Conservation (phyloP, 345 rosid genomes). For the Arabis hirsuta region DNA sequence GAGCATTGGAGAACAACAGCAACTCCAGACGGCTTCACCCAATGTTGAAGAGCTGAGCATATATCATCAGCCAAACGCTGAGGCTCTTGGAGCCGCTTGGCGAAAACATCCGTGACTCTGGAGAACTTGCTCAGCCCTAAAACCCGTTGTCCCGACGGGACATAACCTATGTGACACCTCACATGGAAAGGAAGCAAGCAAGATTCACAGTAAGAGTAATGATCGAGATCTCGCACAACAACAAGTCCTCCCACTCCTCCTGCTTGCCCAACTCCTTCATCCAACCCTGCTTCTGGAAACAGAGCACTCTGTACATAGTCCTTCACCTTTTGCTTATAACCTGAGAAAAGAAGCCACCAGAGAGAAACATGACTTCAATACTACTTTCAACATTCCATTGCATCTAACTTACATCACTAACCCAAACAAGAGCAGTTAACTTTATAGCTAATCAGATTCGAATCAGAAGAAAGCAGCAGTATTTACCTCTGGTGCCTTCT, state of each 20-base stretch:
- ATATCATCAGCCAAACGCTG: constrained; percentile 79
- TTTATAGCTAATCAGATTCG: neutral
- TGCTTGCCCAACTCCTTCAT: constrained; percentile 69
- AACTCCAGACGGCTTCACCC: constrained; percentile 83
- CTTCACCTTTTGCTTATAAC: constrained; percentile 72
- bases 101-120: constrained; percentile 84
- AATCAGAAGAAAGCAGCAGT: neutral
- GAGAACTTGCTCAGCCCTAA: constrained; percentile 95
- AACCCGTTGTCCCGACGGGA: constrained; percentile 78
- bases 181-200: constrained; percentile 94
- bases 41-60: constrained; percentile 76
- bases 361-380: constrained; percentile 4
- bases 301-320: constrained; percentile 85
- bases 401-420: neutral
- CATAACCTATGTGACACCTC: constrained; percentile 85
- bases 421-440: neutral
- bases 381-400: neutral
- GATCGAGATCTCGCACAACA: constrained; percentile 82
- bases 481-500: constrained; percentile 78
- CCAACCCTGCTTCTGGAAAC: constrained; percentile 89
- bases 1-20: constrained; percentile 83
- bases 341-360: constrained; percentile 46
- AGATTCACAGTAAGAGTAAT: constrained; percentile 86
- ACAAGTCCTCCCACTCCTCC: constrained; percentile 95
- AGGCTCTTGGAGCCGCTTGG: constrained; percentile 86